Evolutionary conservation across 768 basidiomycete genomes (phyloP).

Genomic region (Amanita thiersii): DNA sequence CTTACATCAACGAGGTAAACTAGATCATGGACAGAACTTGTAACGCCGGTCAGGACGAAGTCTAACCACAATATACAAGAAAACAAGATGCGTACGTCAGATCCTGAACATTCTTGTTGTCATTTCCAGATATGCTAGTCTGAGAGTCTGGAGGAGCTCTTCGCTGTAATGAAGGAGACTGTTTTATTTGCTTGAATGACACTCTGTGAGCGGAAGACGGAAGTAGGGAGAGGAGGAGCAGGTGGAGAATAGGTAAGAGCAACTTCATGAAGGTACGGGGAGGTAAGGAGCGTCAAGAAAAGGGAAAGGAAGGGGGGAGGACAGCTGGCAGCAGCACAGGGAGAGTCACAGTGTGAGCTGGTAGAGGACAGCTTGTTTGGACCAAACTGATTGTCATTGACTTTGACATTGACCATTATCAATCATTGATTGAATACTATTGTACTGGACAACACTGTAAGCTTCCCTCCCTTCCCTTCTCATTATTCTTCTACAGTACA

Average conservation of each 20-base stretch:
- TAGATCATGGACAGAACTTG: slow-evolving; percentile 66
- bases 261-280: slow-evolving; percentile 33
- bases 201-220: slow-evolving; percentile 36
- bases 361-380: too few relatives aligned
- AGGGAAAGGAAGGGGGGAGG: slow-evolving; percentile 14
- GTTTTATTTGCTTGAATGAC: slow-evolving; percentile 38
- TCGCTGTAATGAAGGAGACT: slow-evolving; percentile 21
- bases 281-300: slow-evolving; percentile 18
- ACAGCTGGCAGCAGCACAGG: slow-evolving; percentile 5
- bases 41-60: slow-evolving; percentile 14
- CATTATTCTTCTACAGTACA: too few relatives aligned
- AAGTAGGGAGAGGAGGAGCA: slow-evolving; percentile 24
- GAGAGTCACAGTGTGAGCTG: too few relatives aligned
- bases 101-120: slow-evolving; percentile 28
- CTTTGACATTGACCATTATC: too few relatives aligned
- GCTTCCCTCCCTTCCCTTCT: too few relatives aligned
- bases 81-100: slow-evolving; percentile 28
- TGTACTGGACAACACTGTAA: too few relatives aligned
- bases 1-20: slow-evolving; percentile 74
- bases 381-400: too few relatives aligned
- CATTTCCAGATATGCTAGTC: slow-evolving; percentile 9
- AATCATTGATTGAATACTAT: too few relatives aligned
- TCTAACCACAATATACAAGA: neutral
- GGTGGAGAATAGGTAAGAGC: slow-evolving; percentile 27
- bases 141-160: slow-evolving; percentile 24